A percentile compares a stretch with the other conserved stretches of the same genome.
phyloP scores from a whole-genome alignment of 306 rosid genomes.

The Malus asiatica region DNA sequence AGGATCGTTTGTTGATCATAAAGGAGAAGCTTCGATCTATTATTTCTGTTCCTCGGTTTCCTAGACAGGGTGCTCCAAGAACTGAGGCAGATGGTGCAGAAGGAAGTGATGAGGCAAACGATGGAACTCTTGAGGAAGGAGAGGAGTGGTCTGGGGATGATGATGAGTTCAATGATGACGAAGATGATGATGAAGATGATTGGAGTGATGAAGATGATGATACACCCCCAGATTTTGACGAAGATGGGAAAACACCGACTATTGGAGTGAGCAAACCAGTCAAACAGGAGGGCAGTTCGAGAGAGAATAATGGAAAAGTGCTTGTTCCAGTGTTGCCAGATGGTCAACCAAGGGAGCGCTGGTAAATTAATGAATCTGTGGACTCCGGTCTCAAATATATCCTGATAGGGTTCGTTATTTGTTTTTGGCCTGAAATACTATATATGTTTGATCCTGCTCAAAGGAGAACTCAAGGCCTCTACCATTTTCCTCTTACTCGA shows the following conservation, averaged over 20 bases:
- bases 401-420: slow-evolving; percentile 3
- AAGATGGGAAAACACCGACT: slow-evolving; percentile 35
- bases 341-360: slow-evolving; percentile 67
- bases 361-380: slow-evolving; percentile 34
- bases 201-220: slow-evolving; percentile 71
- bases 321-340: slow-evolving; percentile 46
- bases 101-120: slow-evolving; percentile 30
- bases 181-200: slow-evolving; percentile 31
- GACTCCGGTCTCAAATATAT: background rate
- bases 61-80: slow-evolving; percentile 29
- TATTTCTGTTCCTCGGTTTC: slow-evolving; percentile 57
- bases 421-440: slow-evolving; percentile 16
- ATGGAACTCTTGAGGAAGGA: slow-evolving; percentile 39
- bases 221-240: slow-evolving; percentile 58
- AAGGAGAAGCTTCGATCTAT: slow-evolving; percentile 76
- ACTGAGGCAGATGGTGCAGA: slow-evolving; percentile 25
- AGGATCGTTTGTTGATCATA: slow-evolving; percentile 63
- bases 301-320: slow-evolving; percentile 22
- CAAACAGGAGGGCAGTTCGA: slow-evolving; percentile 25
- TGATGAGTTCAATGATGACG: slow-evolving; percentile 28
- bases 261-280: slow-evolving; percentile 23
- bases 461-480: slow-evolving; percentile 2
- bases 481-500: background rate
- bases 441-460: slow-evolving; percentile 8
- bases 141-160: slow-evolving; percentile 55